phyloP scores from a whole-genome alignment of 1,284 basidiomycete genomes.

The Sanghuangporus baumii region DNA sequence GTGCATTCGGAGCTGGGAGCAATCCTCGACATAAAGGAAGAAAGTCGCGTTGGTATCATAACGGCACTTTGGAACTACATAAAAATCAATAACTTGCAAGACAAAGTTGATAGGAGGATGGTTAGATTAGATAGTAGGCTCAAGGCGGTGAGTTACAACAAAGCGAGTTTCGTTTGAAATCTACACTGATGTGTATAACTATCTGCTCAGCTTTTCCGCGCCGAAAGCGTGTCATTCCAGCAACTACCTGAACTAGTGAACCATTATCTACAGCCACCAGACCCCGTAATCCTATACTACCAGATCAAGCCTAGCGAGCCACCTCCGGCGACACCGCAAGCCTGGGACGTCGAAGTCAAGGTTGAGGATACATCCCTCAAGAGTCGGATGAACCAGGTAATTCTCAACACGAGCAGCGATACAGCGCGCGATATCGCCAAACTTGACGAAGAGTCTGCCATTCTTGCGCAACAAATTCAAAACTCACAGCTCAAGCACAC shows the following conservation, averaged over 20 bases:
- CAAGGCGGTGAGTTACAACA: conserved; percentile 42
- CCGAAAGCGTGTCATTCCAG: conserved; percentile 67
- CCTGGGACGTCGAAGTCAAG: conserved; percentile 88
- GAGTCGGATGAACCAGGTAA: conserved; percentile 67
- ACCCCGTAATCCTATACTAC: conserved; percentile 86
- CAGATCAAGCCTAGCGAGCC: conserved; percentile 52
- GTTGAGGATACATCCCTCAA: conserved; percentile 80
- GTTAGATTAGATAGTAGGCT: conserved; percentile 76
- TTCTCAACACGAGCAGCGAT: conserved; percentile 68
- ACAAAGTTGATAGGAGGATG: conserved; percentile 81
- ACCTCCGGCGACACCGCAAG: conserved; percentile 59
- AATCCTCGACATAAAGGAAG: conserved; percentile 80
- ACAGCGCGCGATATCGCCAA: conserved; percentile 63
- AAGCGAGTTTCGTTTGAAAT: not conserved
- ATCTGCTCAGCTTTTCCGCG: conserved; percentile 53
- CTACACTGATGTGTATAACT: conserved; percentile 16
- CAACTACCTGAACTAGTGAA: conserved; percentile 85
- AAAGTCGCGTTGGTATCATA: conserved; percentile 78
- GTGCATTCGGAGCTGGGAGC: conserved; percentile 73
- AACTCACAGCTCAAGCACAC: conserved; percentile 84
- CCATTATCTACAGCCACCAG: conserved; percentile 70
- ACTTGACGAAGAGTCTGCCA: conserved; percentile 86
- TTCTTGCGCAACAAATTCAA: conserved; percentile 76
- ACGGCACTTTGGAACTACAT: conserved; percentile 92
- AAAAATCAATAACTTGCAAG: conserved; percentile 82